phyloP scores from a whole-genome alignment of 2,329 filamentous ascomycete species.

The Plenodomus tracheiphilus region DNA sequence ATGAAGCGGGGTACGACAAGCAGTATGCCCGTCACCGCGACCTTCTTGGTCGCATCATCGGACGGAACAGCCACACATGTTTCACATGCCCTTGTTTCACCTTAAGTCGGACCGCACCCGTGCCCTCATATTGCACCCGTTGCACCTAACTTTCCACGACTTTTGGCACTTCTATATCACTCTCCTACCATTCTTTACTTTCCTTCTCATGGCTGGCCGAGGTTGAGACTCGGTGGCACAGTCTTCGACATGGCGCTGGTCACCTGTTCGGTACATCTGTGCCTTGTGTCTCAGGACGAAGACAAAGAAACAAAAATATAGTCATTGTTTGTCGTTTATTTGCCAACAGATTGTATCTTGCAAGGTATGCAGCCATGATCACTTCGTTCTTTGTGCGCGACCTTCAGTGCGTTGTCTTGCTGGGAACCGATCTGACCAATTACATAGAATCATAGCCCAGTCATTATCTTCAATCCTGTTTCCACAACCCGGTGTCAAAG shows the following conservation, averaged over 20 bases:
- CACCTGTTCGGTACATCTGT: conserved; percentile 25
- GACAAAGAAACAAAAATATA: conserved; percentile 19
- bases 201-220: conserved; percentile 19
- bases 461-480: not conserved
- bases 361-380: not conserved
- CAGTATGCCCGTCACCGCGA: conserved; percentile 27
- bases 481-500: not conserved
- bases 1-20: too few relatives aligned
- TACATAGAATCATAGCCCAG: conserved; percentile 1
- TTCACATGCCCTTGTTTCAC: conserved; percentile 31
- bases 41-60: conserved; percentile 36
- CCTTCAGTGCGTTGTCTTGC: not conserved
- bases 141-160: conserved; percentile 10
- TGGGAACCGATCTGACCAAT: not conserved
- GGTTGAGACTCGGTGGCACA: conserved; percentile 27
- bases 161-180: conserved; percentile 11
- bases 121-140: conserved; percentile 25
- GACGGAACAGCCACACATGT: conserved; percentile 18
- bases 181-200: not conserved
- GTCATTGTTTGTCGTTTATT: conserved; percentile 14
- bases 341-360: not conserved
- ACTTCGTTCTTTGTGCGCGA: conserved; percentile 7
- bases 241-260: conserved; percentile 34
- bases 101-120: conserved; percentile 14
- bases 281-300: conserved; percentile 13